phyloP scores from a whole-genome alignment of 768 basidiomycete genomes.

The Heimioporus sp. region DNA sequence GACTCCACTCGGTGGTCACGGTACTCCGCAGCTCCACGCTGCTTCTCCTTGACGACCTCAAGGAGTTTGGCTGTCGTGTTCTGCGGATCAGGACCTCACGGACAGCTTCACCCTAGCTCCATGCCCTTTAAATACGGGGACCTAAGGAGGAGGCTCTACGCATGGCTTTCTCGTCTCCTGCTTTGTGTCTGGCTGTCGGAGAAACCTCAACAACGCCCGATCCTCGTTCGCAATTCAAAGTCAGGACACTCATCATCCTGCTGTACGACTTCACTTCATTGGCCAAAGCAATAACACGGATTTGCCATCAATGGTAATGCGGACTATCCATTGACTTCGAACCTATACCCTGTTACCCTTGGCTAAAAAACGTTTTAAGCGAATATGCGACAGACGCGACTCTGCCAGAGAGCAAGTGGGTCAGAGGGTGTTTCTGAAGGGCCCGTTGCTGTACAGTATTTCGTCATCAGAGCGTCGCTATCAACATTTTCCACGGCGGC shows the following conservation, averaged over 20 bases:
- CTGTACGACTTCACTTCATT: constrained; percentile 14
- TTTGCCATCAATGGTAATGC: constrained; percentile 18
- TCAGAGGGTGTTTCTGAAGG: constrained; percentile 15
- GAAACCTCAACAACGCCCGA: constrained; percentile 23
- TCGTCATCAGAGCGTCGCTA: constrained; percentile 7
- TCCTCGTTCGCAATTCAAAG: constrained; percentile 30
- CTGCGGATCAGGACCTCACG: constrained; percentile 20
- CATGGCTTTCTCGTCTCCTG: constrained; percentile 24
- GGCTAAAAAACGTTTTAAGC: constrained; percentile 18
- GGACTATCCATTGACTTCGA: constrained; percentile 10
- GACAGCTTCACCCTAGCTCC: constrained; percentile 15
- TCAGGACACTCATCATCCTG: constrained; percentile 20
- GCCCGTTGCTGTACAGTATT: constrained; percentile 17
- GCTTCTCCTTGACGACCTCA: constrained; percentile 20
- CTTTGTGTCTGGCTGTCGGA: constrained; percentile 21
- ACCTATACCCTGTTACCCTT: constrained; percentile 9
- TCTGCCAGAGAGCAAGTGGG: constrained; percentile 12
- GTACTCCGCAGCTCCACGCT: constrained; percentile 21
- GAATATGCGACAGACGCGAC: constrained; percentile 8
- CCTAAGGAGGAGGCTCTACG: constrained; percentile 11
- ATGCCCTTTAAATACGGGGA: constrained; percentile 26
- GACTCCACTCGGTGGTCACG: constrained; percentile 4
- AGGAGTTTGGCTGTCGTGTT: constrained; percentile 15
- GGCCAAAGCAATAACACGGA: constrained; percentile 5
- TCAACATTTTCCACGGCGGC: constrained; percentile 1